Percentiles rank a stretch among this genome's conserved stretches.
These are phyloP conservation scores for Erysimum cheiri DNA, from an alignment of 441 rosid genomes.

Conservation along the genomic window DNA sequence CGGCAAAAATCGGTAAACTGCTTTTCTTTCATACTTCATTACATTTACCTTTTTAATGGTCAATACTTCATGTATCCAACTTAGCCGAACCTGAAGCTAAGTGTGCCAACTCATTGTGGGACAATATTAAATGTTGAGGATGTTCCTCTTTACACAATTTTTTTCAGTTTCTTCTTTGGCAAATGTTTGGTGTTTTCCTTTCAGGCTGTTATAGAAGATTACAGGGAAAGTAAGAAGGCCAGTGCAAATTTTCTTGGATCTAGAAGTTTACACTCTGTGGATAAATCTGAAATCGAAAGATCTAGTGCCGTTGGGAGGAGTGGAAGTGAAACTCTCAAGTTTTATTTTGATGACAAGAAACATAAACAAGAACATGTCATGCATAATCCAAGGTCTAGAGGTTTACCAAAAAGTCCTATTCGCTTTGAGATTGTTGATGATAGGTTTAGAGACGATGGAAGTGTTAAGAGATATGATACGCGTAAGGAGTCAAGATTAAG, in stretches of 20 bases:
- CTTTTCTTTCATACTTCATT: not conserved
- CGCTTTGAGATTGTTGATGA: slow-evolving; percentile 90
- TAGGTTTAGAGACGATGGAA: slow-evolving; percentile 64
- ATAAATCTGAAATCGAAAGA: slow-evolving; percentile 50
- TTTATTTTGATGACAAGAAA: slow-evolving; percentile 60
- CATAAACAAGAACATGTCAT: slow-evolving; percentile 50
- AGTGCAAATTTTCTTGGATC: slow-evolving; percentile 43
- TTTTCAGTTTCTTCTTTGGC: not conserved
- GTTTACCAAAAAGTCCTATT: slow-evolving; percentile 56
- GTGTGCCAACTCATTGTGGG: slow-evolving; percentile 6
- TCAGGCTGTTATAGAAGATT: slow-evolving; percentile 58
- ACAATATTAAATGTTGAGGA: not conserved
- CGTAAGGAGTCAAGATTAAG: slow-evolving; percentile 48
- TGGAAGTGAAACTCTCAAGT: slow-evolving; percentile 51
- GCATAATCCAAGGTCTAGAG: slow-evolving; percentile 56
- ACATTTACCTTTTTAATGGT: not conserved
- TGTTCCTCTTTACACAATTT: slow-evolving; percentile 8
- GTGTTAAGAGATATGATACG: slow-evolving; percentile 48
- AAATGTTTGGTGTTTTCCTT: slow-evolving; percentile 13
- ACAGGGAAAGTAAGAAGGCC: slow-evolving; percentile 48
- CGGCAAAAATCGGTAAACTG: slow-evolving; percentile 60
- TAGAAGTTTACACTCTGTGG: slow-evolving; percentile 53
- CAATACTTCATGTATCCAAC: not conserved
- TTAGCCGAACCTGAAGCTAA: slow-evolving; percentile 7
- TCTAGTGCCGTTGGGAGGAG: slow-evolving; percentile 48